These are phyloP conservation scores for Echria macrotheca DNA, from an alignment of 495 filamentous ascomycete genomes.

Conservation along the genomic window DNA sequence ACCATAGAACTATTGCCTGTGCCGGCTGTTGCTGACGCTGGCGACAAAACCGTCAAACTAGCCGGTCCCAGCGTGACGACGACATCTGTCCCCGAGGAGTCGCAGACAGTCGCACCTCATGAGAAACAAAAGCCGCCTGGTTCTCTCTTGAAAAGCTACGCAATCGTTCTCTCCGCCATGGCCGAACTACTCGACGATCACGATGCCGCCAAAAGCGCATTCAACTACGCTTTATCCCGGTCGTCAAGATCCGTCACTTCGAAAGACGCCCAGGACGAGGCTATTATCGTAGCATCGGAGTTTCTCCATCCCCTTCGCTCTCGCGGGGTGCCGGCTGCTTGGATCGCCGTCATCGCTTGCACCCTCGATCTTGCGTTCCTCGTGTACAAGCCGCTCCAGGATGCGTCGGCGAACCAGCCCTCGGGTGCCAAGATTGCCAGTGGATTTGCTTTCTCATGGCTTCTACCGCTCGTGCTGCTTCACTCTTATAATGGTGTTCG, in stretches of 20 bases:
- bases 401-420: background rate
- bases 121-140: no score
- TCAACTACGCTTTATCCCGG: background rate
- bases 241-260: background rate
- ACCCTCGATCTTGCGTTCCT: background rate
- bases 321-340: background rate
- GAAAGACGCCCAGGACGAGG: background rate
- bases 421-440: constrained; percentile 1
- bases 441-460: background rate
- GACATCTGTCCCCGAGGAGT: no score
- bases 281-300: background rate
- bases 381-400: background rate
- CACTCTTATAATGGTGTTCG: background rate
- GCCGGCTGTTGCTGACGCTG: no score
- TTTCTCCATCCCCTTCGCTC: background rate
- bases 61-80: no score
- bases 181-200: background rate
- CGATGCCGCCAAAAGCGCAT: background rate
- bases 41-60: no score
- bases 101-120: no score
- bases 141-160: no score
- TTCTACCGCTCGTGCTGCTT: background rate
- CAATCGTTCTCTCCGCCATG: background rate
- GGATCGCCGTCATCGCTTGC: background rate
- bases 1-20: no score